Evolutionary conservation across 2,329 filamentous ascomycete species (phyloP).

Genomic region (Aspergillus terreus): DNA sequence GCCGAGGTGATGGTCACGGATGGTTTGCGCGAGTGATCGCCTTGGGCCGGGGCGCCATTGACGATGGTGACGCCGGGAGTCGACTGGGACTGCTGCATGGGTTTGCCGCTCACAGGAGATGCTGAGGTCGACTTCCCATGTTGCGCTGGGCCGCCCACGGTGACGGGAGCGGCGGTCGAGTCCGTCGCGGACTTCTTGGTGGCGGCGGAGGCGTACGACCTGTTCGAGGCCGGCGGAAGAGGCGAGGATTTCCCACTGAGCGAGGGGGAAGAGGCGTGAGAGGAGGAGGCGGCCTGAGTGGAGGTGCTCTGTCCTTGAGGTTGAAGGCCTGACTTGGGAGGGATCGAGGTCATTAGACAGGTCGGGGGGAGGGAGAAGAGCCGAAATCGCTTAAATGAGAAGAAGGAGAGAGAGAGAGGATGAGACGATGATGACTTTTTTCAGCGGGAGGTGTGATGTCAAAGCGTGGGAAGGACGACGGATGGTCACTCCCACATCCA

Average conservation of each 20-base stretch:
- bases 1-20: constrained; percentile 90
- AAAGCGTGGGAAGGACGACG: not conserved
- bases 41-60: constrained; percentile 60
- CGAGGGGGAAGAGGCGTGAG: constrained; percentile 45
- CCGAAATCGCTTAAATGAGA: constrained; percentile 2
- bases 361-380: constrained; percentile 11
- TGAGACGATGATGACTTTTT: not conserved
- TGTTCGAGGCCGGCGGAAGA: constrained; percentile 51
- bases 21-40: constrained; percentile 77
- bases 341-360: constrained; percentile 61
- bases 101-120: constrained; percentile 82
- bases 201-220: constrained; percentile 59
- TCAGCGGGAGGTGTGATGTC: not conserved
- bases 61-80: constrained; percentile 52
- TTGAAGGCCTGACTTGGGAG: constrained; percentile 47
- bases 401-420: not conserved
- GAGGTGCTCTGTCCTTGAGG: constrained; percentile 48
- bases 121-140: constrained; percentile 62
- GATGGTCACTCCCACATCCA: not conserved
- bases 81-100: constrained; percentile 46
- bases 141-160: constrained; percentile 50
- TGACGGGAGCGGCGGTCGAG: constrained; percentile 48
- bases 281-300: constrained; percentile 47
- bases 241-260: constrained; percentile 49
- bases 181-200: constrained; percentile 57